These are phyloP conservation scores for Umbellularia californica DNA, from an alignment of 164 flowering plant genomes.

Conservation along the genomic window DNA sequence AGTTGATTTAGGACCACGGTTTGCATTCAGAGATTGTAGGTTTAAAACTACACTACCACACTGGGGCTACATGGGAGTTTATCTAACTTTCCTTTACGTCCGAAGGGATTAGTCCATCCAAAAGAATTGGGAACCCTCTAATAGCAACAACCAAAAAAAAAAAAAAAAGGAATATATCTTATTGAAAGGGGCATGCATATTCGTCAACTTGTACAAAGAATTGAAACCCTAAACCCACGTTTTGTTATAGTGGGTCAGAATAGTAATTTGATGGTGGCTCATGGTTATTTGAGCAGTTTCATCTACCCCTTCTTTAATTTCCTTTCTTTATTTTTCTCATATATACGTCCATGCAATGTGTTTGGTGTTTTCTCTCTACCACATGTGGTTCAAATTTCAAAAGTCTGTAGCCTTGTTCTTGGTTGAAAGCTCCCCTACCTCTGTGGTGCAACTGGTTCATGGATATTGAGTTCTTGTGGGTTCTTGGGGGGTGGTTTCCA, in stretches of 20 bases:
- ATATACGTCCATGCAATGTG: conserved; percentile 20
- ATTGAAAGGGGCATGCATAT: background rate
- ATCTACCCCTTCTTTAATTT: background rate
- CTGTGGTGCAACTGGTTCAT: conserved; percentile 52
- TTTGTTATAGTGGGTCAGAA: background rate
- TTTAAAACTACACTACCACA: too few species aligned
- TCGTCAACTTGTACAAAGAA: background rate
- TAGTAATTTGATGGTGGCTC: background rate
- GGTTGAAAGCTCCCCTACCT: conserved; percentile 28
- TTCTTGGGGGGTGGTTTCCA: conserved; percentile 65
- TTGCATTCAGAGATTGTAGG: too few species aligned
- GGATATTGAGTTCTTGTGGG: conserved; percentile 79
- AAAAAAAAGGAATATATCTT: too few species aligned
- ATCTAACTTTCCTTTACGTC: too few species aligned
- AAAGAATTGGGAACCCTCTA: too few species aligned
- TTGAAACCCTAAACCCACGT: background rate
- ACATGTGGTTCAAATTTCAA: conserved; percentile 44
- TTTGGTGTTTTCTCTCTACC: conserved; percentile 19
- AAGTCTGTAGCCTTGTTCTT: conserved; percentile 27
- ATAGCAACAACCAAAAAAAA: too few species aligned
- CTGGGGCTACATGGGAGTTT: too few species aligned
- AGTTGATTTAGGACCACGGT: too few species aligned
- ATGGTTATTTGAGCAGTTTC: background rate
- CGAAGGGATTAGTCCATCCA: too few species aligned
- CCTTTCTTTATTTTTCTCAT: conserved; percentile 10